Percentiles rank a stretch among this genome's conserved stretches.
Conservation (phyloP, 1,139 yeast species). For the Yamadazyma triangularis region DNA sequence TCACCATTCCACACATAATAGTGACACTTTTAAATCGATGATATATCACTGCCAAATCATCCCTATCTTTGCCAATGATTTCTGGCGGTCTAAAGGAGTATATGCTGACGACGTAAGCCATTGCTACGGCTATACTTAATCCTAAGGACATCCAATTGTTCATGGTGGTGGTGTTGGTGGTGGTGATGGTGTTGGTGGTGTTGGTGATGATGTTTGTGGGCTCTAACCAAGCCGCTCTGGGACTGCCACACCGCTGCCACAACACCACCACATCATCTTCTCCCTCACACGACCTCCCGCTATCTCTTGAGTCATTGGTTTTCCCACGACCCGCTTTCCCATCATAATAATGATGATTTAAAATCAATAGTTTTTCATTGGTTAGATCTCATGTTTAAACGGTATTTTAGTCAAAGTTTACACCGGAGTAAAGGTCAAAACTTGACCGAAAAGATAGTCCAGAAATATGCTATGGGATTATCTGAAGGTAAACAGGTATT, state of each 20-base stretch:
- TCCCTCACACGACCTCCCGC: constrained; percentile 16
- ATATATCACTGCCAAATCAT: constrained; percentile 39
- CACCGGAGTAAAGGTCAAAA: constrained; percentile 55
- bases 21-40: constrained; percentile 36
- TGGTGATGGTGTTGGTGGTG: too few relatives aligned
- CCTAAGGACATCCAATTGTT: constrained; percentile 3
- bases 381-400: constrained; percentile 7
- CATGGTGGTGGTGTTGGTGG: too few relatives aligned
- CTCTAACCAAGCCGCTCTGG: too few relatives aligned
- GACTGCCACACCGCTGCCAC: too few relatives aligned
- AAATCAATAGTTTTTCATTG: too few relatives aligned
- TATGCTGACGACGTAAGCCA: constrained; percentile 39
- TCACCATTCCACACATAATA: constrained; percentile 25
- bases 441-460: constrained; percentile 92
- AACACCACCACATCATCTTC: not conserved
- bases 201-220: too few relatives aligned
- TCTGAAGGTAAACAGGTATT: constrained; percentile 66
- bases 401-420: constrained; percentile 11
- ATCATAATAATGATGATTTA: too few relatives aligned
- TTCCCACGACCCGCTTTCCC: not conserved
- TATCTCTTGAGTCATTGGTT: constrained; percentile 25
- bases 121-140: constrained; percentile 24
- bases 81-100: constrained; percentile 24
- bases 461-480: constrained; percentile 82
- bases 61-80: constrained; percentile 27